A percentile compares a stretch with the other conserved stretches of the same genome.
Conservation (phyloP, 2,329 filamentous ascomycete species). For the Colletotrichum horii region DNA sequence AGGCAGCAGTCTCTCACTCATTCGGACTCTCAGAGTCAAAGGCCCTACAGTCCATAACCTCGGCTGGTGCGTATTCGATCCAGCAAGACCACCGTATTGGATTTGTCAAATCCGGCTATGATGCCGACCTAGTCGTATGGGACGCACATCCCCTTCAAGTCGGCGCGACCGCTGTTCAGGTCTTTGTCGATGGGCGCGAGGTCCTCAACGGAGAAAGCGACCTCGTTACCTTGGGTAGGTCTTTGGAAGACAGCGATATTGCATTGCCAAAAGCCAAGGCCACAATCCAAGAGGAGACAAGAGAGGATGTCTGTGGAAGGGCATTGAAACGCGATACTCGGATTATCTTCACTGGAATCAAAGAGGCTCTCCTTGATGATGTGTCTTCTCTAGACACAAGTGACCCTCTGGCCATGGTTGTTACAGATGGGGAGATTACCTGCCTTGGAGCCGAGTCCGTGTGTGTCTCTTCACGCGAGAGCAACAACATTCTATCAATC, state of each 20-base stretch:
- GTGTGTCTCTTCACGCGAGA: not conserved
- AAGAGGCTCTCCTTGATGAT: not conserved
- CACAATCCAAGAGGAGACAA: not conserved
- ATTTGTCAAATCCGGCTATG: constrained; percentile 46
- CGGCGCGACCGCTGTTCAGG: constrained; percentile 49
- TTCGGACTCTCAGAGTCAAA: constrained; percentile 44
- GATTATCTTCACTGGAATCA: not conserved
- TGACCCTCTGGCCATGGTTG: not conserved
- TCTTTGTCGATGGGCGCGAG: constrained; percentile 48
- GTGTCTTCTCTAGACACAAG: fast-evolving
- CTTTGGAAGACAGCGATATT: fast-evolving
- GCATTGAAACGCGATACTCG: not conserved
- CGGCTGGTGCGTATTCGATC: constrained; percentile 46
- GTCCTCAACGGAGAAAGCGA: not conserved
- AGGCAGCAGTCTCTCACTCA: constrained; percentile 41
- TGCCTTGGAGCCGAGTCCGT: not conserved
- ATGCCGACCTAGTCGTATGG: constrained; percentile 56
- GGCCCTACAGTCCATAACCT: constrained; percentile 48
- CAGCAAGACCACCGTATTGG: constrained; percentile 48
- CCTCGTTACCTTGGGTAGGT: not conserved
- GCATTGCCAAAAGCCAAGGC: not conserved
- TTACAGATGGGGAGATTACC: not conserved
- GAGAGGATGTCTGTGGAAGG: not conserved
- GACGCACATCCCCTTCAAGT: constrained; percentile 49
- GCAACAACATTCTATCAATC: constrained; percentile 26